A percentile compares a stretch with the other conserved stretches of the same genome.
phyloP scores from a whole-genome alignment of 2,329 filamentous ascomycete species.

The Ceratocystis destructans region DNA sequence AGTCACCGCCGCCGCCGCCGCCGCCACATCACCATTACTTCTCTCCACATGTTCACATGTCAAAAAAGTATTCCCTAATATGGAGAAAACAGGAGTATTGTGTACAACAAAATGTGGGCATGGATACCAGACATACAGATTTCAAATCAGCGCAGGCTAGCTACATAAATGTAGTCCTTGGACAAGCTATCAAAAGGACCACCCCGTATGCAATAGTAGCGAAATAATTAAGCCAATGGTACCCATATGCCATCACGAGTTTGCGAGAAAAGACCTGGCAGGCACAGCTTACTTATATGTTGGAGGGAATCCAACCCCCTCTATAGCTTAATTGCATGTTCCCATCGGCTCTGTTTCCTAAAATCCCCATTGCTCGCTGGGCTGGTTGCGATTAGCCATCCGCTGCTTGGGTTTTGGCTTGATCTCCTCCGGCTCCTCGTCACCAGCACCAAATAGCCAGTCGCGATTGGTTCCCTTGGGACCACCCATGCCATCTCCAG shows the following conservation, averaged over 20 bases:
- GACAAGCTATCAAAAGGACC: not conserved
- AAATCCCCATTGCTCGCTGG: conserved; percentile 35
- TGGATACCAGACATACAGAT: not conserved
- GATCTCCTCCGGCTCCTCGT: conserved; percentile 26
- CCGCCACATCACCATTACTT: not conserved
- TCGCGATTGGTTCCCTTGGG: conserved; percentile 39
- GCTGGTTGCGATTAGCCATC: conserved; percentile 30
- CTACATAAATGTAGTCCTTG: not conserved
- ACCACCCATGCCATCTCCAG: conserved; percentile 54
- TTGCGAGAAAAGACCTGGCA: not conserved
- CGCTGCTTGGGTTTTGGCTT: conserved; percentile 23
- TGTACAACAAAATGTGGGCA: not conserved
- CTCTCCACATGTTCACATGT: conserved; percentile 3
- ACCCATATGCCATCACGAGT: not conserved
- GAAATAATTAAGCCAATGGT: not conserved
- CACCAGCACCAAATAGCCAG: conserved; percentile 46
- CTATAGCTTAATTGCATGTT: not conserved
- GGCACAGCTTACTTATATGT: not conserved
- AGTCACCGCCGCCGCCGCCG: not conserved
- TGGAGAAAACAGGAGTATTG: not conserved
- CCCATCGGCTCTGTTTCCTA: conserved; percentile 23
- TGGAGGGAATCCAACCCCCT: not conserved
- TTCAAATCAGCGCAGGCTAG: not conserved
- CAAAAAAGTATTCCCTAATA: not conserved
- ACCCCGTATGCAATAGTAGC: not conserved